A percentile compares a stretch with the other conserved stretches of the same genome.
These are phyloP conservation scores for Oryza meridionalis DNA, from an alignment of 176 grass and related monocot genomes.

Conservation along the genomic window DNA sequence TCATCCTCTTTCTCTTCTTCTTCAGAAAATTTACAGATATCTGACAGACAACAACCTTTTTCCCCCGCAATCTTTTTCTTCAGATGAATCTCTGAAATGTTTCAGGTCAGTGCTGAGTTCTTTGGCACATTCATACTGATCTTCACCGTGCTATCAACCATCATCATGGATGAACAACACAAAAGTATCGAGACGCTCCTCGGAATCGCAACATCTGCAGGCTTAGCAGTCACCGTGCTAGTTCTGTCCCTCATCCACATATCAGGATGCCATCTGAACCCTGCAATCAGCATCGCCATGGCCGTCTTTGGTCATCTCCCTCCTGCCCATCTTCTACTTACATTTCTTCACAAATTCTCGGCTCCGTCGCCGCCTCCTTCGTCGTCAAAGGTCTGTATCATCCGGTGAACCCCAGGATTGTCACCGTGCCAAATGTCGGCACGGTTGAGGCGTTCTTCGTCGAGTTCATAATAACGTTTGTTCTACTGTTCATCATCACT, in stretches of 20 bases:
- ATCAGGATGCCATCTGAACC: conserved; percentile 75
- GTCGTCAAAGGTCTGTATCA: conserved; percentile 48
- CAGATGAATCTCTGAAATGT: too few relatives aligned
- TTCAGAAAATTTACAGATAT: too few relatives aligned
- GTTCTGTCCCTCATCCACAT: conserved; percentile 63
- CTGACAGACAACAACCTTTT: too few relatives aligned
- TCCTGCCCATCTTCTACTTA: conserved; percentile 45
- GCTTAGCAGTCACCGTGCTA: conserved; percentile 53
- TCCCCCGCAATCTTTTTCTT: too few relatives aligned
- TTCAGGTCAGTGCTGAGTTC: conserved; percentile 32
- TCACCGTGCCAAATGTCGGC: conserved; percentile 50
- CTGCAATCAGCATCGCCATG: conserved; percentile 63
- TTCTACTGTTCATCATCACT: conserved; percentile 67
- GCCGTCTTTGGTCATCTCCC: conserved; percentile 54
- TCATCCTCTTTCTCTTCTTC: too few relatives aligned
- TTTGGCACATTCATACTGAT: conserved; percentile 69
- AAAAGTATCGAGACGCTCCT: conserved; percentile 42
- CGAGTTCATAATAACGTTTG: conserved; percentile 72
- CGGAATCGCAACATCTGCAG: conserved; percentile 51
- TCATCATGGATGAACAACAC: conserved; percentile 64
- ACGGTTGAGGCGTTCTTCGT: conserved; percentile 44
- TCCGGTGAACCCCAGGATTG: conserved; percentile 45
- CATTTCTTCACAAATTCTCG: conserved; percentile 52
- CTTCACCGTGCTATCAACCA: conserved; percentile 55
- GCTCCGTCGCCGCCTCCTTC: conserved; percentile 52